These are phyloP conservation scores for Hemerocallis citrina DNA, from an alignment of 106 monocot genomes.

Conservation along the genomic window DNA sequence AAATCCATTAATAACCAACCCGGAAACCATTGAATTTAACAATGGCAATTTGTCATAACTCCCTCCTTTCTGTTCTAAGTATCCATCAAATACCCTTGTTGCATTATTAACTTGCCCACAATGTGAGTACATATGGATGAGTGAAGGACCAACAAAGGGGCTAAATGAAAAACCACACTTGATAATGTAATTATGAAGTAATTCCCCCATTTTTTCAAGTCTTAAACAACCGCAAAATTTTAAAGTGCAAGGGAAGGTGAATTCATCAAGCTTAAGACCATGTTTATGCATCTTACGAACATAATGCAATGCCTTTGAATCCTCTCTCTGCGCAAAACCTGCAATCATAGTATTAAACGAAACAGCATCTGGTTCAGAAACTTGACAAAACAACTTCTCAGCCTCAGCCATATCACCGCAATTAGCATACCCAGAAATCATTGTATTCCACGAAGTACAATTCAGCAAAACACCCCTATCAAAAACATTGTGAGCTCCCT, in stretches of 20 bases:
- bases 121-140: slow-evolving; percentile 71
- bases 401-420: slow-evolving; percentile 36
- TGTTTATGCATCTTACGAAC: slow-evolving; percentile 37
- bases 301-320: slow-evolving; percentile 41
- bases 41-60: slow-evolving; percentile 22
- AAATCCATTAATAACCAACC: slow-evolving; percentile 30
- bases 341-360: slow-evolving; percentile 68
- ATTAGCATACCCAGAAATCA: slow-evolving; percentile 53
- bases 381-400: slow-evolving; percentile 36
- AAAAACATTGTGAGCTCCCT: slow-evolving; percentile 53
- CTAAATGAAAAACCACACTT: slow-evolving; percentile 35
- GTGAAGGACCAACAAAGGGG: slow-evolving; percentile 26
- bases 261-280: slow-evolving; percentile 45
- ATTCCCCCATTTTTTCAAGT: slow-evolving; percentile 20
- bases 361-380: slow-evolving; percentile 38
- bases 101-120: slow-evolving; percentile 31
- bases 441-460: slow-evolving; percentile 55
- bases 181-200: slow-evolving; percentile 46
- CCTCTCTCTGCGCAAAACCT: slow-evolving; percentile 46
- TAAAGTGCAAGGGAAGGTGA: slow-evolving; percentile 61
- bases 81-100: slow-evolving; percentile 20
- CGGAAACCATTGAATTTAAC: slow-evolving; percentile 60
- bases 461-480: slow-evolving; percentile 21
- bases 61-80: slow-evolving; percentile 2
- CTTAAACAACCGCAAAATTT: slow-evolving; percentile 34